Percentiles rank a stretch among this genome's conserved stretches.
phyloP scores from a whole-genome alignment of 306 rosid genomes.

The Calophaca sinica region DNA sequence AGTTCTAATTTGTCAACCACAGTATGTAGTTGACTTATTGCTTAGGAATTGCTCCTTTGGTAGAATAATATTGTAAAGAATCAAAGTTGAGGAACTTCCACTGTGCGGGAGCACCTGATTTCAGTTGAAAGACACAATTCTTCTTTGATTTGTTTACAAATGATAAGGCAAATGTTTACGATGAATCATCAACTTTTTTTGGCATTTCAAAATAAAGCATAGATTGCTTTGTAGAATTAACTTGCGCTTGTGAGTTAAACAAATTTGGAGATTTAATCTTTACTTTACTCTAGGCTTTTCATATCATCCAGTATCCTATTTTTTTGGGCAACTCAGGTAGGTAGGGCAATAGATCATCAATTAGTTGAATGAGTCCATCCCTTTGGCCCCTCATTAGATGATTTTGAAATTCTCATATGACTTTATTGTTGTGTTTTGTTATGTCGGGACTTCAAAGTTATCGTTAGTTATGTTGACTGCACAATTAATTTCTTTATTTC shows the following conservation, averaged over 20 bases:
- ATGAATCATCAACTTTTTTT: neutral
- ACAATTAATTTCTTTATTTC: constrained; percentile 48
- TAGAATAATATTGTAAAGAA: constrained; percentile 14
- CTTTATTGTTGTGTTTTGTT: constrained; percentile 19
- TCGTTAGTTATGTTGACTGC: constrained; percentile 39
- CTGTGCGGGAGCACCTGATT: constrained; percentile 2
- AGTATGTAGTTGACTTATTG: constrained; percentile 13
- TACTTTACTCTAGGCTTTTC: constrained; percentile 4
- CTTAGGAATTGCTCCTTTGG: neutral
- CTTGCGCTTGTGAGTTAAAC: neutral
- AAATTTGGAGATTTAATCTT: neutral
- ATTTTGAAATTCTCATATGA: constrained; percentile 33
- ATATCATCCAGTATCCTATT: constrained; percentile 9
- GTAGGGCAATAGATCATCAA: constrained; percentile 19
- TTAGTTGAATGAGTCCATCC: neutral
- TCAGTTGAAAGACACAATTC: neutral
- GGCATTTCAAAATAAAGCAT: constrained; percentile 15
- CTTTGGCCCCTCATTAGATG: neutral
- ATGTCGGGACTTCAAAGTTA: constrained; percentile 30
- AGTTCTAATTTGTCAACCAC: neutral
- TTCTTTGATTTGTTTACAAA: constrained; percentile 13
- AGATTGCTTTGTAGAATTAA: constrained; percentile 29
- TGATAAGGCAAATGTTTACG: constrained; percentile 33
- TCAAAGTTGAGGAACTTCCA: neutral
- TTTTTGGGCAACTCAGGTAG: constrained; percentile 1